A percentile compares a stretch with the other conserved stretches of the same genome.
phyloP scores from a whole-genome alignment of 345 rosid genomes.

The Gossypium mustelinum region DNA sequence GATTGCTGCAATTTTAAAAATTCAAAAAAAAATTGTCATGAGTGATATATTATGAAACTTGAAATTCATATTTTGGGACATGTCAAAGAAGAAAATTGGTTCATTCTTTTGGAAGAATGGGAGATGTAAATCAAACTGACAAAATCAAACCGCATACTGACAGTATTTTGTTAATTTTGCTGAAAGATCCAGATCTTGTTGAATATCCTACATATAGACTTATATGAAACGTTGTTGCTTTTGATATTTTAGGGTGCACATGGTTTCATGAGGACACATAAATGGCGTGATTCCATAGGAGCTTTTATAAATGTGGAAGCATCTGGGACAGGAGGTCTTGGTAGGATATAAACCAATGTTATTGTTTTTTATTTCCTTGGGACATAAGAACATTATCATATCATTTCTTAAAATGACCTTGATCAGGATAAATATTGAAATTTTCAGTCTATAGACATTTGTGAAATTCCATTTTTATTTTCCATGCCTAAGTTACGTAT shows the following conservation, averaged over 20 bases:
- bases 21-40: background rate
- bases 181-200: slow-evolving; percentile 8
- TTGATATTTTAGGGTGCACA: slow-evolving; percentile 77
- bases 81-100: slow-evolving; percentile 2
- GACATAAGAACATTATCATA: background rate
- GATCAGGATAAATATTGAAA: background rate
- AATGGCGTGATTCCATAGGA: slow-evolving; percentile 83
- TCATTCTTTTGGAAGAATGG: background rate
- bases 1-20: background rate
- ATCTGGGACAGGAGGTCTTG: slow-evolving; percentile 91
- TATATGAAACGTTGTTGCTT: slow-evolving; percentile 18
- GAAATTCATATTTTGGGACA: slow-evolving; percentile 1
- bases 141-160: background rate
- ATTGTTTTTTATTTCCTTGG: background rate
- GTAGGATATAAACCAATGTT: slow-evolving; percentile 37
- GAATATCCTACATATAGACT: slow-evolving; percentile 15
- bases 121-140: background rate
- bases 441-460: background rate
- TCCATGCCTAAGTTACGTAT: slow-evolving; percentile 13
- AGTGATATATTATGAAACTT: background rate
- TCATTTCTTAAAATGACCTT: slow-evolving; percentile 3
- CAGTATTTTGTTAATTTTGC: slow-evolving; percentile 15
- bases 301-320: slow-evolving; percentile 95
- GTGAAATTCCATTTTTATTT: slow-evolving; percentile 6
- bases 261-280: slow-evolving; percentile 84